Evolutionary conservation across 495 filamentous ascomycete genomes (phyloP), one percentile per base, ranked within the genome.

Genomic region (Aspergillus bridgeri): DNA sequence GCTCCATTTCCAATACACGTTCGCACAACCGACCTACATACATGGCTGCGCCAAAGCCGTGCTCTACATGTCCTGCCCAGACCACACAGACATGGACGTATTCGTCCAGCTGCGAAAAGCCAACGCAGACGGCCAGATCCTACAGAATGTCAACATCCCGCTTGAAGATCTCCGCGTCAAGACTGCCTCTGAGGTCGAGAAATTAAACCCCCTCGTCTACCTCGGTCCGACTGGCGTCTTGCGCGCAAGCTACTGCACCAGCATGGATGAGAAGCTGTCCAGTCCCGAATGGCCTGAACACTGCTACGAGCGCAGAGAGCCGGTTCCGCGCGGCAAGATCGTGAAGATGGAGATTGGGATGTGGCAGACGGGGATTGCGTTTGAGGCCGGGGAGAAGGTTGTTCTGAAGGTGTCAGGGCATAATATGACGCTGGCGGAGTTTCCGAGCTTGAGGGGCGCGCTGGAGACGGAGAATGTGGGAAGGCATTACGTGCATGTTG

Each of bases 11-110:
- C 5, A 5, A 3, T 33, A 51, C 24, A 44, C 6, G n/a, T 53
- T 53, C 19, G 1, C 6, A 22, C 13, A 45, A 22, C 42, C n/a
- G 3, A 47, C 17, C 47, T 19, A 13, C 3, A n/a, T 64, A 5
- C 17, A 49, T 0, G 61, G 54, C 2, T 21, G n/a, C 17, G 29
- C 53, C 24, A 27, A 33, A 24, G 61, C 49, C 0, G 25, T 43
- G 0, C 53, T 64, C 2, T 55, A 48, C 19, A 45, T 64, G 23
- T 57, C 48, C 3, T 19, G 15, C 29, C 6, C 11, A 8, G 15
- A 50, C 1, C 7, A 51, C 1, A 44, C 54, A 19, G 58, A 64
- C n/a, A 15, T 62, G 19, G 60, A 58, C 51, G 60, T 62, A 0
- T 62, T 50, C 22, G 56, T 62, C 5, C 51, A 54, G 8, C 13